These are phyloP conservation scores for Penicillium nucicola DNA, from an alignment of 495 filamentous ascomycete genomes.

Conservation along the genomic window DNA sequence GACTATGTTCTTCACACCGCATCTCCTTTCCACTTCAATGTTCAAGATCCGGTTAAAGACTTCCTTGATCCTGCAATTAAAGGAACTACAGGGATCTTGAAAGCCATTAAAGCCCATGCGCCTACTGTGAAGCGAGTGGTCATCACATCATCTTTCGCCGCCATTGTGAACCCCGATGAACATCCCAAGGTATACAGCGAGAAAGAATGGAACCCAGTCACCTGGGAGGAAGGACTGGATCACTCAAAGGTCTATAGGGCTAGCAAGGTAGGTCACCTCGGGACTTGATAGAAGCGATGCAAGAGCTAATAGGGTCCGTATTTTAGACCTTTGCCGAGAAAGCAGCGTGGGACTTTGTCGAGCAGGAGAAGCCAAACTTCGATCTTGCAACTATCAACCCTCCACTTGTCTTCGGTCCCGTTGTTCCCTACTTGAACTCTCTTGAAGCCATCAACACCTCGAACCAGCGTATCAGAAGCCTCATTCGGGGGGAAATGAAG, in stretches of 20 bases:
- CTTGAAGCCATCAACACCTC: constrained; percentile 68
- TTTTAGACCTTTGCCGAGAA: constrained; percentile 55
- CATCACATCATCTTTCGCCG: constrained; percentile 82
- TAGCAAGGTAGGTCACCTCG: constrained; percentile 49
- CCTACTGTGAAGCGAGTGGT: constrained; percentile 79
- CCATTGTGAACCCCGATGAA: constrained; percentile 56
- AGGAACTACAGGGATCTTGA: constrained; percentile 78
- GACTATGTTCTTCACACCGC: constrained; percentile 89
- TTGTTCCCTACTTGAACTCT: constrained; percentile 63
- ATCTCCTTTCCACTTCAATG: constrained; percentile 76
- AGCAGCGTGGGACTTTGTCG: constrained; percentile 79
- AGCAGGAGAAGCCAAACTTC: constrained; percentile 76
- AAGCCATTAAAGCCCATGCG: constrained; percentile 69
- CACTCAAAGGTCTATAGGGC: constrained; percentile 63
- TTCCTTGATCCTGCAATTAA: constrained; percentile 81
- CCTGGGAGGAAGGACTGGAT: constrained; percentile 61
- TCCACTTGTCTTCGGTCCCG: constrained; percentile 70
- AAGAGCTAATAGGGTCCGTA: background rate
- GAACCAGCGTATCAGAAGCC: constrained; percentile 51
- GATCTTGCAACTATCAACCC: constrained; percentile 68
- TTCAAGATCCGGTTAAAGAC: constrained; percentile 70
- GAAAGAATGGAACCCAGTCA: constrained; percentile 80
- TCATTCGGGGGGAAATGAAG: constrained; percentile 66
- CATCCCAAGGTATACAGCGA: constrained; percentile 62
- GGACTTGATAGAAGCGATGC: background rate